Conservation (phyloP, 2,329 filamentous ascomycete genomes). For the Nigrospora osmanthi region DNA sequence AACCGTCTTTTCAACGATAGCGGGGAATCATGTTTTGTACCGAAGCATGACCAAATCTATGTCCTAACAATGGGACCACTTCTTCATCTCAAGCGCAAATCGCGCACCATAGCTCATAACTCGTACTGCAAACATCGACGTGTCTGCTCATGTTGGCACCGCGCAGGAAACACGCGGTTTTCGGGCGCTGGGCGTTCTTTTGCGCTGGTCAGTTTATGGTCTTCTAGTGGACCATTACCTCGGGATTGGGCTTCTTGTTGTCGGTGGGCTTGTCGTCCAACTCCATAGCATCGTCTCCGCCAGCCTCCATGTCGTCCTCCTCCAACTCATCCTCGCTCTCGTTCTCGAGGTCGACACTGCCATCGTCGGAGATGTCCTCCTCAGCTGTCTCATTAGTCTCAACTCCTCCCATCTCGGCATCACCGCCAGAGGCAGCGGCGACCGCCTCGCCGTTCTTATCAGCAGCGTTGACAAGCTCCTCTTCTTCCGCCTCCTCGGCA, state of each 20-base stretch:
- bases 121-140: neutral
- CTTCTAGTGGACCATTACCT: conserved; percentile 16
- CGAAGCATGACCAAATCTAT: neutral
- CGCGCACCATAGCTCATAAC: neutral
- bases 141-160: neutral
- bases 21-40: neutral
- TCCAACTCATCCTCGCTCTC: conserved; percentile 61
- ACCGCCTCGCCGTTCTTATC: conserved; percentile 33
- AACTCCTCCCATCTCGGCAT: conserved; percentile 64
- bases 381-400: conserved; percentile 40
- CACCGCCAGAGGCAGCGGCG: conserved; percentile 42
- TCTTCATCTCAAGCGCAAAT: neutral
- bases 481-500: conserved; percentile 56
- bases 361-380: conserved; percentile 58
- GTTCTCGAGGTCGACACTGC: conserved; percentile 64
- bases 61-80: neutral
- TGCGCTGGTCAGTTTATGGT: neutral
- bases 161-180: neutral
- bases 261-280: conserved; percentile 25
- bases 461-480: conserved; percentile 43
- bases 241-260: conserved; percentile 10
- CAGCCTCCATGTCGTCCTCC: conserved; percentile 34
- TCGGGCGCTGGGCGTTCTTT: neutral
- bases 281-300: conserved; percentile 33
- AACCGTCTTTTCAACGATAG: too few relatives aligned